These are phyloP conservation scores for Mycena floridula DNA, from an alignment of 768 basidiomycete genomes.

Conservation along the genomic window DNA sequence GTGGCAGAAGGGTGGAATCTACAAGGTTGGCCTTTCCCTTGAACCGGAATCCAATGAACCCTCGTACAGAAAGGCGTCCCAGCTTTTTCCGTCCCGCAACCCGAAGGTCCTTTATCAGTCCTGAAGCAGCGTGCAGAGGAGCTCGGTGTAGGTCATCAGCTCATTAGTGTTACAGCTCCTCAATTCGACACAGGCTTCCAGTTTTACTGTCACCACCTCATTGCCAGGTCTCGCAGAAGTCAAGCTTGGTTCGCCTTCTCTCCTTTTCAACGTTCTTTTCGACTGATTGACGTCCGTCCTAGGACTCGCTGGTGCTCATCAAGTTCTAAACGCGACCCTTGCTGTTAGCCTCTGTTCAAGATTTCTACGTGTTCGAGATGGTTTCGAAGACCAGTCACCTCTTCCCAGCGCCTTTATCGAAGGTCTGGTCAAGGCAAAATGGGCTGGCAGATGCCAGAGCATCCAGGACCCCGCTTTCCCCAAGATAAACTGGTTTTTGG, in stretches of 20 bases:
- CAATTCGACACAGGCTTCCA: constrained; percentile 44
- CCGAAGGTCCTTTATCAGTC: constrained; percentile 57
- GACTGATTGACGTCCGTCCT: constrained; percentile 3
- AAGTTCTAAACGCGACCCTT: constrained; percentile 81
- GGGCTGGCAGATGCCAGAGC: constrained; percentile 95
- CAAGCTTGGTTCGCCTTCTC: constrained; percentile 48
- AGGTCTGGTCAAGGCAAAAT: constrained; percentile 65
- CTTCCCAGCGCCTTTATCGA: constrained; percentile 50
- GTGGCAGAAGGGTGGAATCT: constrained; percentile 95
- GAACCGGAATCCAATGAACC: background rate
- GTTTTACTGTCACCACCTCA: constrained; percentile 57
- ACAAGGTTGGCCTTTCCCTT: constrained; percentile 55
- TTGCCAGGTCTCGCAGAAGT: constrained; percentile 43
- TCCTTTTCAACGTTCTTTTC: background rate
- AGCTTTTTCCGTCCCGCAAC: constrained; percentile 80
- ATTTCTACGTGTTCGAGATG: constrained; percentile 45
- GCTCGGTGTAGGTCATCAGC: constrained; percentile 42
- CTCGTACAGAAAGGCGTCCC: constrained; percentile 63
- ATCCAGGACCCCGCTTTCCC: constrained; percentile 53
- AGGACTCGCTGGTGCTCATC: constrained; percentile 87
- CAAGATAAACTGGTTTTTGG: constrained; percentile 77
- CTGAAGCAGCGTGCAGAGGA: constrained; percentile 63
- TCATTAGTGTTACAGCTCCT: background rate
- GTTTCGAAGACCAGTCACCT: constrained; percentile 16
- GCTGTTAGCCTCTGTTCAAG: constrained; percentile 67